Conservation (phyloP, 352 stramenopile genomes). For the Phytophthora litchii region DNA sequence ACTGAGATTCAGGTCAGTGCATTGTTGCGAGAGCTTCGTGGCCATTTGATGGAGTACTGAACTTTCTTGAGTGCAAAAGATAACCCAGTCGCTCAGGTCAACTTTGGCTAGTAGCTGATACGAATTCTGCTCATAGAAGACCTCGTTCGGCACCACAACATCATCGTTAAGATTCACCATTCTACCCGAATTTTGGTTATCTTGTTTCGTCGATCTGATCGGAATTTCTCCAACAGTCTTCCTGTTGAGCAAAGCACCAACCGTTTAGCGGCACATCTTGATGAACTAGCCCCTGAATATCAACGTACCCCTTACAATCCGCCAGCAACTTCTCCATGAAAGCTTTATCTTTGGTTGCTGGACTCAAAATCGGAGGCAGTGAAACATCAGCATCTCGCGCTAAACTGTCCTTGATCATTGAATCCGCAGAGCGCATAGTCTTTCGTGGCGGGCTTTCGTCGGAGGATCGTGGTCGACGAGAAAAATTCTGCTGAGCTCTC, state of each 20-base stretch:
- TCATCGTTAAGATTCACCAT: background rate
- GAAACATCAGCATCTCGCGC: constrained; percentile 19
- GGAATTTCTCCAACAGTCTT: constrained; percentile 7
- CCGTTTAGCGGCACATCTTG: constrained; percentile 4
- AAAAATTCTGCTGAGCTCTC: constrained; percentile 1
- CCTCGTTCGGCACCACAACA: constrained; percentile 42
- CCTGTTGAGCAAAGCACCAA: constrained; percentile 22
- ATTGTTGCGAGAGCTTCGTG: constrained; percentile 46
- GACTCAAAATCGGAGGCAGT: constrained; percentile 44
- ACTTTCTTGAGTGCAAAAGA: constrained; percentile 39
- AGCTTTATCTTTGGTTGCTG: constrained; percentile 40
- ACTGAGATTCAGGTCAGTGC: constrained; percentile 50
- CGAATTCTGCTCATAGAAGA: constrained; percentile 71
- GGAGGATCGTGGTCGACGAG: constrained; percentile 29
- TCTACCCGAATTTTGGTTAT: constrained; percentile 56
- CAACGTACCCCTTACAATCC: constrained; percentile 52
- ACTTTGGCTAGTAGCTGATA: constrained; percentile 41
- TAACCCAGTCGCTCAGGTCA: constrained; percentile 59
- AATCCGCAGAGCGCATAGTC: constrained; percentile 13
- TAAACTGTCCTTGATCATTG: constrained; percentile 29
- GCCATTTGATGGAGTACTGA: constrained; percentile 45
- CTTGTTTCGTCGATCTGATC: constrained; percentile 2
- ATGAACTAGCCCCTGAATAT: background rate
- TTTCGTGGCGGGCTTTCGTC: constrained; percentile 24
- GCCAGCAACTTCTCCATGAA: constrained; percentile 48